Base-by-base conservation (phyloP, 225 moss, liverwort and hornwort genomes). In the Marchantia polymorpha region DNA sequence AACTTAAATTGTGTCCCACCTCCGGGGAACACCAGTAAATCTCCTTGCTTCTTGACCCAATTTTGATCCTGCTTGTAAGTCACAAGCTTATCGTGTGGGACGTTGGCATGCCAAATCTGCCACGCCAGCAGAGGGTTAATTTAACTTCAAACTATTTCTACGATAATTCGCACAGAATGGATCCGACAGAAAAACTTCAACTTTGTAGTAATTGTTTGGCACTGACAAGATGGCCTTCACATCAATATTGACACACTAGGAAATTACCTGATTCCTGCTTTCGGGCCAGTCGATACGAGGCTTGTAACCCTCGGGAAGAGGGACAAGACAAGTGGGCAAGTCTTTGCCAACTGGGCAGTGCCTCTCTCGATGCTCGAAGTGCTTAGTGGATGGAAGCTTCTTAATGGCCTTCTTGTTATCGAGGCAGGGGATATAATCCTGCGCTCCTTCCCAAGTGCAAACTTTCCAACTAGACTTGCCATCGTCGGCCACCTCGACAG, bases 361-460 rank as follows among this genome's bases (percentile, higher is more conserved):
- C 26, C 93, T 90, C 81, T 96, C 95, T 56, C 90, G 79, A 78
- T 94, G 94, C 82, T 94, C 83, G 19, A 86, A 92, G 55, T 92
- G 92, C 48, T 83, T 83, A 2, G 73, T 84, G 10, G 88, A 80
- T 17, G 49, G 47, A 39, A 94, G 86, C 55, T 84, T 73, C 25
- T 84, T 78, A 6, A 96, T n/a, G 0, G 88, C 90, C 55, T 56
- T 80, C 15, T 81, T 71, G 55, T 96, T 96, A 77, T 92, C 93
- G 19, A 93, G 86, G 69, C 93, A 96, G 59, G 93, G 95, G 27
- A 96, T 88, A 50, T 88, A 85, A 69, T 88, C 87, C 81, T 84
- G 75, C 54, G 93, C 91, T 16, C 86, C 89, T 0, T 83, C 78
- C 73, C 86, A 90, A 12, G 25, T 52, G 80, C 95, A 96, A 48